Evolutionary conservation across 1,284 basidiomycete species (phyloP), one percentile per base, ranked within the genome.

Genomic region (Boletus nobilissimus): DNA sequence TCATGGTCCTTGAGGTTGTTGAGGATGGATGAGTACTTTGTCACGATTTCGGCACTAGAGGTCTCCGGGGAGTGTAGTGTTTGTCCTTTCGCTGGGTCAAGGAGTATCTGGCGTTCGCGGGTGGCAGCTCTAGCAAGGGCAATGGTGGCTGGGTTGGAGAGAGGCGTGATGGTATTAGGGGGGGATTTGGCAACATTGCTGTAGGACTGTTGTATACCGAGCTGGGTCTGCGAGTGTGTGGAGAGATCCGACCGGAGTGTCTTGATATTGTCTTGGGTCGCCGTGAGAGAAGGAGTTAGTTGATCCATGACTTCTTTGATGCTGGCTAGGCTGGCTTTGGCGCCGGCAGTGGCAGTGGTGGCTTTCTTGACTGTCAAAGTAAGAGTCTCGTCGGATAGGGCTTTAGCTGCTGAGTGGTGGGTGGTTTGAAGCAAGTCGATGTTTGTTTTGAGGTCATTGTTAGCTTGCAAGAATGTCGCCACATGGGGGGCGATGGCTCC

Each of bases 1-100:
- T 26, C 9, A 1, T 46, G 11, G 3, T 38, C 6, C 9, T 29
- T 24, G 22, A 48, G 38, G 1, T 29, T 8, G 1, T 39, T 3
- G 1, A 72, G 10, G 24, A 63, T 19, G 0, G 1, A 3, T 48
- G 46, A 34, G 3, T 63, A 14, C 4, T 19, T n/a, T 5, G 46
- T 9, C 1, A 36, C 60, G 1, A 72, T 72, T 8, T 9, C 6
- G 9, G 68, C 10, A 1, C 10, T 57, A 3, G 68, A 14, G 14
- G 10, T 24, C 1, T 57, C 19, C 16, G 51, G 9, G n/a, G 51
- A 22, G 38, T 57, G 38, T 10, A 57, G 34, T 26, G 19, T 26
- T 29, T 57, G 32, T 7, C n/a, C 34, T 10, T 9, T 9, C 4
- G 6, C 2, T 10, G 68, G 51, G n/a, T 70, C 29, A 5, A 70